Conservation (phyloP, 176 grass and related monocot genomes). For the Hsuehochloa calcarea region DNA sequence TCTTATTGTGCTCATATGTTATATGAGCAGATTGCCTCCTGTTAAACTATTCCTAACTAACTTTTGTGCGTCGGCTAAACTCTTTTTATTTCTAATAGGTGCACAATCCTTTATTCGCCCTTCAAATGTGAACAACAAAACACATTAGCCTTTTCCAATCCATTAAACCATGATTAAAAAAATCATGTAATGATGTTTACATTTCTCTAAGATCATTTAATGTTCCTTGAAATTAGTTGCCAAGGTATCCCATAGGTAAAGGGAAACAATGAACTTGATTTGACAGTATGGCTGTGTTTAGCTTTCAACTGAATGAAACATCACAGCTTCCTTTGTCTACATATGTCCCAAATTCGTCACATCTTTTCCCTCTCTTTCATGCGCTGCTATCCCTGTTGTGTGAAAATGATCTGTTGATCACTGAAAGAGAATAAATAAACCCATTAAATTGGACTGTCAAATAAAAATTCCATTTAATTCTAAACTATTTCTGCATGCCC, state of each 20-base stretch:
- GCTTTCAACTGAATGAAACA: background rate
- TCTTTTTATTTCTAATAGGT: background rate
- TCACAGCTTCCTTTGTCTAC: background rate
- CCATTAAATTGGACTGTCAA: background rate
- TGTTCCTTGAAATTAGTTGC: background rate
- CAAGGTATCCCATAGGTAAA: background rate
- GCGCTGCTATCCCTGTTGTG: background rate
- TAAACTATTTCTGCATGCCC: background rate
- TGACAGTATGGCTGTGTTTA: background rate
- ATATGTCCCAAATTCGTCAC: background rate
- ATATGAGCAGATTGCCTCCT: background rate
- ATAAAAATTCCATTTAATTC: background rate
- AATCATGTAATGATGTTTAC: background rate
- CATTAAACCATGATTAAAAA: background rate
- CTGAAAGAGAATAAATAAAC: background rate
- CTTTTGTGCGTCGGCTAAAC: background rate
- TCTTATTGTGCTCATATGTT: background rate
- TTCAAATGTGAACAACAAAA: background rate
- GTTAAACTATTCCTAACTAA: background rate
- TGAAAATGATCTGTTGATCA: slow-evolving; percentile 4
- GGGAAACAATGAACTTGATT: background rate
- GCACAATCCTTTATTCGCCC: background rate
- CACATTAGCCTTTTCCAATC: background rate
- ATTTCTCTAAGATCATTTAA: background rate
- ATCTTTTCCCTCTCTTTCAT: background rate